phyloP scores from a whole-genome alignment of 176 grass and related monocot species.

The Alopecurus myosuroides region DNA sequence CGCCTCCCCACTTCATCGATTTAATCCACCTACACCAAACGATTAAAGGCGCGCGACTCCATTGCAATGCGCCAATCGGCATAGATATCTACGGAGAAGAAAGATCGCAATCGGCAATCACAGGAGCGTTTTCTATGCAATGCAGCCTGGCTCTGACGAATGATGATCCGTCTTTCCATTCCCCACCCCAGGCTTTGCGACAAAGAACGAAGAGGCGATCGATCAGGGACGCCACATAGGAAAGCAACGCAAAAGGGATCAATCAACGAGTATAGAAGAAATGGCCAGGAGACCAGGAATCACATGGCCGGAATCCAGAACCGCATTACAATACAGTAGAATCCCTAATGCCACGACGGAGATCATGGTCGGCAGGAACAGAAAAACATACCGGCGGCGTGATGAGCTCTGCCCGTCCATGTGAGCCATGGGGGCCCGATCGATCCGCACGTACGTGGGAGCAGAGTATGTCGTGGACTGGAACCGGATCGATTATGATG shows the following conservation, averaged over 20 bases:
- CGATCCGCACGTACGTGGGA: background rate
- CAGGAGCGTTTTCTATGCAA: background rate
- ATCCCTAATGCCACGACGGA: background rate
- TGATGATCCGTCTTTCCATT: background rate
- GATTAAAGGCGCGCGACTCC: background rate
- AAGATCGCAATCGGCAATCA: background rate
- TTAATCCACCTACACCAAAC: background rate
- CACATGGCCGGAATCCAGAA: conserved; percentile 28
- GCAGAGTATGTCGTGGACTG: conserved; percentile 21
- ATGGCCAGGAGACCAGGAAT: background rate
- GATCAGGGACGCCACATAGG: background rate
- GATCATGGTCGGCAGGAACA: background rate
- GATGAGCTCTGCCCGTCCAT: conserved; percentile 47
- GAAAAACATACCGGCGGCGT: conserved; percentile 41
- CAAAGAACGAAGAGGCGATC: background rate
- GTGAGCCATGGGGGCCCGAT: conserved; percentile 29
- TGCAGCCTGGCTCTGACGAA: background rate
- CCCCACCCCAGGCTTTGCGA: conserved; percentile 3
- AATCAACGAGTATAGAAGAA: background rate
- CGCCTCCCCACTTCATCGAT: conserved; percentile 16
- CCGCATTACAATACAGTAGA: background rate
- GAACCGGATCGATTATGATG: background rate
- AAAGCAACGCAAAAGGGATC: background rate
- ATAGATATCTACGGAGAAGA: background rate
- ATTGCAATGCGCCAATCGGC: background rate